Evolutionary conservation across 2,329 filamentous ascomycete genomes (phyloP).

Genomic region (Epichloe baconii): DNA sequence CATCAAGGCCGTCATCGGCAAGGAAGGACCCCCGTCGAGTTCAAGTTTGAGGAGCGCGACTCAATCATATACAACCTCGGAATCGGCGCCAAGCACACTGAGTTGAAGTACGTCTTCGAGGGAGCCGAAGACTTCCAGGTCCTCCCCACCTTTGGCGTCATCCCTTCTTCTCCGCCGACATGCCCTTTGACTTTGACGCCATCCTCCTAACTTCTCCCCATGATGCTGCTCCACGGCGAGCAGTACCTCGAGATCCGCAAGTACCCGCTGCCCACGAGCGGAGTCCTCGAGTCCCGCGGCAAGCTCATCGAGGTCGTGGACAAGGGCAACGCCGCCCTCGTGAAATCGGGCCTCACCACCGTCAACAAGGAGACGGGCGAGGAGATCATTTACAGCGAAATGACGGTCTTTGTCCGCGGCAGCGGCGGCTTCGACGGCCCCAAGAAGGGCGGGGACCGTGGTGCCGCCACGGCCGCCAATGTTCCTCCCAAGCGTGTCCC

Average conservation of each 20-base stretch:
- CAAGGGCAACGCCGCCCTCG: conserved; percentile 81
- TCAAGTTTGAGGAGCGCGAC: conserved; percentile 75
- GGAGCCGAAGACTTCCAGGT: conserved; percentile 85
- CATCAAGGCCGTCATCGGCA: conserved; percentile 64
- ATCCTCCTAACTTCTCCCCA: conserved; percentile 94
- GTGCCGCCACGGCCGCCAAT: conserved; percentile 68
- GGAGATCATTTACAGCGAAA: conserved; percentile 94
- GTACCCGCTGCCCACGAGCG: conserved; percentile 80
- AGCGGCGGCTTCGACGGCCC: conserved; percentile 81
- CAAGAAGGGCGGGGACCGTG: conserved; percentile 63
- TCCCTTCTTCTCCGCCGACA: conserved; percentile 77
- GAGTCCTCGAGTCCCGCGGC: conserved; percentile 59
- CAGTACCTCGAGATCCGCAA: conserved; percentile 93
- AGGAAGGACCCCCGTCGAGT: conserved; percentile 61
- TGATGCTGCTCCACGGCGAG: conserved; percentile 98
- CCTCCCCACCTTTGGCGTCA: conserved; percentile 87
- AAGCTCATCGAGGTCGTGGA: conserved; percentile 89
- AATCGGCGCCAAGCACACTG: conserved; percentile 78
- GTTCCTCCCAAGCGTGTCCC: conserved; percentile 63
- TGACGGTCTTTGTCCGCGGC: conserved; percentile 82
- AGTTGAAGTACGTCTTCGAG: conserved; percentile 83
- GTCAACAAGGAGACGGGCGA: conserved; percentile 75
- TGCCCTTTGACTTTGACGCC: conserved; percentile 67
- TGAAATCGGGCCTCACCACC: conserved; percentile 69
- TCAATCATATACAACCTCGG: conserved; percentile 93